phyloP scores from a whole-genome alignment of 129 eudicot species.

The Lactuca saligna region DNA sequence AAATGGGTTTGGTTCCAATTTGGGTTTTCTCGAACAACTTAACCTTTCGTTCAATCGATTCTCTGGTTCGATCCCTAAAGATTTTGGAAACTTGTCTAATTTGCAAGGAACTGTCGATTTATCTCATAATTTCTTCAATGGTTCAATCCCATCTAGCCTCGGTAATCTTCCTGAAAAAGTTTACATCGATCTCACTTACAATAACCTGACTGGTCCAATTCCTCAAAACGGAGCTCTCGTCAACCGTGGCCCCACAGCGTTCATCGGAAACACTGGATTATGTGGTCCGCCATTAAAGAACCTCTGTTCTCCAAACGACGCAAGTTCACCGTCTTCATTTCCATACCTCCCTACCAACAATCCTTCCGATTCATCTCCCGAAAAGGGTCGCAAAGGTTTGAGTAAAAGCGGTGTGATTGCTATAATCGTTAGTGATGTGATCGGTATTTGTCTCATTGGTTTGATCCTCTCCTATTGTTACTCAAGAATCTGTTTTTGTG shows the following conservation, averaged over 20 bases:
- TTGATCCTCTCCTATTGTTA: slow-evolving; percentile 79
- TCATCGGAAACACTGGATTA: slow-evolving; percentile 78
- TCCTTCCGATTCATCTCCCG: slow-evolving; percentile 34
- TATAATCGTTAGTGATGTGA: slow-evolving; percentile 68
- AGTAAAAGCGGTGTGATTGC: slow-evolving; percentile 63
- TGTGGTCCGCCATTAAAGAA: slow-evolving; percentile 93
- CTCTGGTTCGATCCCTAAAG: slow-evolving; percentile 67
- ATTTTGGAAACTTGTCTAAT: slow-evolving; percentile 73
- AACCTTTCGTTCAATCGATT: slow-evolving; percentile 68
- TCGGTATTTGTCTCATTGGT: slow-evolving; percentile 85
- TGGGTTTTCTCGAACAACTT: slow-evolving; percentile 66
- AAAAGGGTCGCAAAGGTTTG: slow-evolving; percentile 52
- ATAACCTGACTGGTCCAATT: slow-evolving; percentile 75
- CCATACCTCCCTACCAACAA: slow-evolving; percentile 65
- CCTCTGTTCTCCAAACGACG: slow-evolving; percentile 56
- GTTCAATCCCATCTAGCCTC: slow-evolving; percentile 87
- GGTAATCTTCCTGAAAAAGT: slow-evolving; percentile 98
- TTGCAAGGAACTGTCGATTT: slow-evolving; percentile 91
- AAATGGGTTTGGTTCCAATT: slow-evolving; percentile 61
- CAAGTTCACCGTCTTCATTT: slow-evolving; percentile 66
- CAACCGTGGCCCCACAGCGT: slow-evolving; percentile 96
- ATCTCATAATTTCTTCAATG: slow-evolving; percentile 84
- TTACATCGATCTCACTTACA: slow-evolving; percentile 92
- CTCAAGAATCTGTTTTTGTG: slow-evolving; percentile 57
- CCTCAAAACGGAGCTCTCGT: slow-evolving; percentile 95